Conservation (phyloP, 2,329 filamentous ascomycete species). For the Chalaropsis ovoidea region DNA sequence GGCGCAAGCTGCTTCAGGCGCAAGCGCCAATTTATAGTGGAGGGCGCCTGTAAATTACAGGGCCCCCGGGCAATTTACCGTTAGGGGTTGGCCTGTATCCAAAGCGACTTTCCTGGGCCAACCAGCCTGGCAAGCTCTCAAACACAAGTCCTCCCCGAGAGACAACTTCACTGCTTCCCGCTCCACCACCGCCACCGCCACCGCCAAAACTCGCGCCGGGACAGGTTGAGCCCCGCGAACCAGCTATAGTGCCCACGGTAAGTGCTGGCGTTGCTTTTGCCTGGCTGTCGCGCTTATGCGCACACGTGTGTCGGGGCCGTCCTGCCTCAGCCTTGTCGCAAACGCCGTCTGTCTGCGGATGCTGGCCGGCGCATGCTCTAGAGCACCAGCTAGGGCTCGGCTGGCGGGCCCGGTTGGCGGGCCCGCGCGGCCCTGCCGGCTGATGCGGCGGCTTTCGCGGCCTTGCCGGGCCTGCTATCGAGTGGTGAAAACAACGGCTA, state of each 20-base stretch:
- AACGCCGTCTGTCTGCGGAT: not conserved
- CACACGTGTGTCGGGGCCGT: not conserved
- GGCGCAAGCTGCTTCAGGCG: not conserved
- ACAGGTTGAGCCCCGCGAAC: not conserved
- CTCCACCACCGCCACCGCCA: conserved; percentile 2
- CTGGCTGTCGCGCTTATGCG: not conserved
- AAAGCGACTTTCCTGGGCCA: not conserved
- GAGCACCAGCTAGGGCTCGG: not conserved
- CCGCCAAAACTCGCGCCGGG: not conserved
- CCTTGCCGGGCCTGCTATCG: too few species aligned
- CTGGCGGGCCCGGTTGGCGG: not conserved
- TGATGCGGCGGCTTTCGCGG: too few species aligned
- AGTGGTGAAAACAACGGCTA: not conserved
- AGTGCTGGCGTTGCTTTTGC: conserved; percentile 14
- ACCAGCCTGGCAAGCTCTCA: not conserved
- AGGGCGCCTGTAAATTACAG: not conserved
- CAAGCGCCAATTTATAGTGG: not conserved
- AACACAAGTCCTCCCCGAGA: not conserved
- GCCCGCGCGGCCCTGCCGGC: too few species aligned
- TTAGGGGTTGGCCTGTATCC: conserved; percentile 11
- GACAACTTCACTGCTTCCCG: not conserved
- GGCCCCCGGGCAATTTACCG: not conserved
- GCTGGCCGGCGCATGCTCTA: not conserved
- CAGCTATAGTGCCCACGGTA: conserved; percentile 12
- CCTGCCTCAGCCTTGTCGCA: conserved; percentile 24